phyloP scores from a whole-genome alignment of 352 stramenopile genomes.

The Thraustotheca clavata region DNA sequence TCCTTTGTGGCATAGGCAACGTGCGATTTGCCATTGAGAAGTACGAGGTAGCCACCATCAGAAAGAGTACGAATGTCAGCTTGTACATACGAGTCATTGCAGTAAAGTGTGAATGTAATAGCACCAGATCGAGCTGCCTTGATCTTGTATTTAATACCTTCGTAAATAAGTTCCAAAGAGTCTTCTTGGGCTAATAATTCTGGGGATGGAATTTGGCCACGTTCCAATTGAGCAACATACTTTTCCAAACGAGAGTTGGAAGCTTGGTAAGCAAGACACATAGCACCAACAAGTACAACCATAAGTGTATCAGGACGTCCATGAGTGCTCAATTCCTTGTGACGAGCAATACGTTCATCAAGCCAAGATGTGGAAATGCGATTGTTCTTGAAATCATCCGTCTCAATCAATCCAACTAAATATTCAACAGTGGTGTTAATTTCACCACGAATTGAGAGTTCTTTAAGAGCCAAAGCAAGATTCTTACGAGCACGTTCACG shows the following conservation, averaged over 20 bases:
- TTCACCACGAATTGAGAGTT: constrained; percentile 98
- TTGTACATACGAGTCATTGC: constrained; percentile 82
- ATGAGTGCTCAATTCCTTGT: constrained; percentile 83
- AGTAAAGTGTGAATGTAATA: constrained; percentile 89
- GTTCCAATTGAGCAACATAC: constrained; percentile 78
- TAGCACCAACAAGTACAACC: constrained; percentile 83
- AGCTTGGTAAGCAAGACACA: constrained; percentile 73
- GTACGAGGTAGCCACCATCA: constrained; percentile 97
- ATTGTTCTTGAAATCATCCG: constrained; percentile 98
- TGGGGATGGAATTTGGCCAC: constrained; percentile 88
- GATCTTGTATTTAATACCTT: constrained; percentile 98
- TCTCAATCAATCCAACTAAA: constrained; percentile 98
- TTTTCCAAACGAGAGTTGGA: constrained; percentile 63
- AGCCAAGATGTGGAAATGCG: constrained; percentile 99
- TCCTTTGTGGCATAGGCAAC: constrained; percentile 95
- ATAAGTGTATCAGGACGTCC: constrained; percentile 74
- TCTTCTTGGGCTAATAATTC: constrained; percentile 78
- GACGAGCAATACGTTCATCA: constrained; percentile 93
- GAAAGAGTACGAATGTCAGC: constrained; percentile 94
- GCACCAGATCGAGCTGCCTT: constrained; percentile 82
- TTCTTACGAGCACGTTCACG: constrained; percentile 97
- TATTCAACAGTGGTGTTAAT: constrained; percentile 99
- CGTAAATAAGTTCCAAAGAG: constrained; percentile 97
- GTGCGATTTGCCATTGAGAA: constrained; percentile 94
- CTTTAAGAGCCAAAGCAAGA: constrained; percentile 97